Conservation (phyloP, 164 flowering plant genomes). For the Echeveria elegans region DNA sequence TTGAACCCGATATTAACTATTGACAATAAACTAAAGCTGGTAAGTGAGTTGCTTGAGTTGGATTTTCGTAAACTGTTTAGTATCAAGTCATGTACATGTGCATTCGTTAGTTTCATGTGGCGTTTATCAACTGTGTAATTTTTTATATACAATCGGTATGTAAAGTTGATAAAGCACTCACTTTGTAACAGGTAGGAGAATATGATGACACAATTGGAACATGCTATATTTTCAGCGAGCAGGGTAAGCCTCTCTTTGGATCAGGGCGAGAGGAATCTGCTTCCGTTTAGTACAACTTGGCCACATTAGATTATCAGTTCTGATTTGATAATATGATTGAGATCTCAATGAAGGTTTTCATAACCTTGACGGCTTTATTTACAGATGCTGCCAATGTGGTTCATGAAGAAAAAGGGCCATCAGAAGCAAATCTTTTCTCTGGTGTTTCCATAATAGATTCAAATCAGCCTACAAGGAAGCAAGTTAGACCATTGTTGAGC, state of each 20-base stretch:
- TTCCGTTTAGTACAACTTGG: neutral
- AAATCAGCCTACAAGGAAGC: constrained; percentile 35
- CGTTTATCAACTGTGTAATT: neutral
- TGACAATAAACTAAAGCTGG: constrained; percentile 55
- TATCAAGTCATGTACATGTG: neutral
- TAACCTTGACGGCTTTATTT: neutral
- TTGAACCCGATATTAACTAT: constrained; percentile 42
- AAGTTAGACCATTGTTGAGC: constrained; percentile 40
- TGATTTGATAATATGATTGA: neutral
- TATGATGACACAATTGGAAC: constrained; percentile 72
- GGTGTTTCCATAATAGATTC: constrained; percentile 38
- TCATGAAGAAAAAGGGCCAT: constrained; percentile 58
- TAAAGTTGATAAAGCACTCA: constrained; percentile 4
- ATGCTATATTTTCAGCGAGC: constrained; percentile 53
- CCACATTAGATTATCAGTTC: neutral
- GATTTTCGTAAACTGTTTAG: neutral
- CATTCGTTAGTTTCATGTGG: neutral
- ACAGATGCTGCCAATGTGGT: constrained; percentile 39
- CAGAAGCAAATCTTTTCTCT: constrained; percentile 38
- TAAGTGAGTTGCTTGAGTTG: constrained; percentile 30
- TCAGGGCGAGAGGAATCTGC: neutral
- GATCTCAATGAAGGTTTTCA: neutral
- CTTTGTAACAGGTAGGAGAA: constrained; percentile 51
- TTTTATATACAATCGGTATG: neutral
- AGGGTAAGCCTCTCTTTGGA: constrained; percentile 26